Conservation (phyloP, 176 grass and related monocot species). For the Eremochloa ophiuroides region DNA sequence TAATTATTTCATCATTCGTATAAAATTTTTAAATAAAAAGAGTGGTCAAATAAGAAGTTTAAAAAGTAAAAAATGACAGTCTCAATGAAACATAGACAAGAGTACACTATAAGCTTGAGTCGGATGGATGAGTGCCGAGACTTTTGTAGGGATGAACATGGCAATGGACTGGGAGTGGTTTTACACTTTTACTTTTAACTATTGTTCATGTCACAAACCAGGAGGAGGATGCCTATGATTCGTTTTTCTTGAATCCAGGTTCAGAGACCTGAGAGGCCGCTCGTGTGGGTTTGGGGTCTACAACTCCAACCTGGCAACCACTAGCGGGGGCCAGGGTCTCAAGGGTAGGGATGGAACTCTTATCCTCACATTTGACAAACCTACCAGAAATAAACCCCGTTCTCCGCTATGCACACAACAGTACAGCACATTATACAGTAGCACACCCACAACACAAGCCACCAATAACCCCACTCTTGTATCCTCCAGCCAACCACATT, state of each 20-base stretch:
- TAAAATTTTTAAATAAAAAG: too few species aligned
- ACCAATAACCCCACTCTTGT: neutral
- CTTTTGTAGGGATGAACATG: neutral
- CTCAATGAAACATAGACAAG: too few species aligned
- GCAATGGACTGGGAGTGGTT: too few species aligned
- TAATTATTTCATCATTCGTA: too few species aligned
- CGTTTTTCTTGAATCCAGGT: constrained; percentile 8
- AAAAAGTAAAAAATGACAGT: too few species aligned
- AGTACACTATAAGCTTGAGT: too few species aligned
- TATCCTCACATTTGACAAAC: constrained; percentile 61
- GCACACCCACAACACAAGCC: neutral
- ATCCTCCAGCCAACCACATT: neutral
- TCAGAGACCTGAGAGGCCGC: constrained; percentile 39
- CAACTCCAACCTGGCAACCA: constrained; percentile 25
- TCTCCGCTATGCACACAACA: constrained; percentile 4
- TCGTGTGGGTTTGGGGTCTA: constrained; percentile 63
- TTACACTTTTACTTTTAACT: too few species aligned
- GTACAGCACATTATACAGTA: neutral
- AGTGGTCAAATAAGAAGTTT: too few species aligned
- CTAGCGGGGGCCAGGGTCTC: neutral
- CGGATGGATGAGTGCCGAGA: neutral
- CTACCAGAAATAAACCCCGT: constrained; percentile 40
- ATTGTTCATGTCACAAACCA: too few species aligned
- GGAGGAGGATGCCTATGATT: constrained; percentile 6
- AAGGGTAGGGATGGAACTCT: constrained; percentile 6